Evolutionary conservation across 768 basidiomycete genomes (phyloP), one percentile per base, ranked within the genome.

Genomic region (Mycena haematopus): DNA sequence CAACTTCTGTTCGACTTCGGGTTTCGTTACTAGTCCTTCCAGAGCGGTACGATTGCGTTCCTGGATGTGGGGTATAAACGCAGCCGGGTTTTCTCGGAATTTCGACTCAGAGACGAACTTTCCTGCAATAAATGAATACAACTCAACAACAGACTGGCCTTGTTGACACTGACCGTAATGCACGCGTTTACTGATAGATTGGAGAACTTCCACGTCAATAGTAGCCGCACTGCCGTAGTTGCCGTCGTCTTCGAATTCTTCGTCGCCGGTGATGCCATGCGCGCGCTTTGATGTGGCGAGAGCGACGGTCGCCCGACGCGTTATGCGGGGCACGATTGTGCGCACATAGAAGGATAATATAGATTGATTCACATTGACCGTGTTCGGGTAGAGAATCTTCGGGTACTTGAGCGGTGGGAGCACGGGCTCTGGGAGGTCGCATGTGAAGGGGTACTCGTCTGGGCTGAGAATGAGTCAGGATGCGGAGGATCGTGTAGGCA

Each of bases 31-130:
- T 47, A 99, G 79, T 0, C 77, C 88, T 9, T 91, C 93, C 22
- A 99, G 83, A 9, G 88, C 91, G 42, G 84, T 76, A 19, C 86
- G 85, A 74, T 99, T 91, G 10, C 89, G 88, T 3, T 83, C 83
- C 38, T 84, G 83, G 70, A 99, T 99, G 76, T 96, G 95, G 0
- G 96, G 95, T 59, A 99, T 84, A 76, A 98, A 99, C 11, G 88
- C 87, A 36, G 89, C 80, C 21, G 97, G 96, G 63, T 92, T 80
- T 31, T 86, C 84, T n/a, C 83, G 73, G 80, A 99, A 99, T 74
- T 99, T 99, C 27, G 93, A 92, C 77, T 99, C 97, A 6, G 96
- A 95, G 6, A 99, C 97, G 74, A 99, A 99, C 82, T 98, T 99
- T 60, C 97, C 96, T 99, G 56, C 7, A 22, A 54, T 10, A 29